Evolutionary conservation across 1,139 yeast genomes (phyloP), one percentile per base, ranked within the genome.

Genomic region (Ogataea hybrid): DNA sequence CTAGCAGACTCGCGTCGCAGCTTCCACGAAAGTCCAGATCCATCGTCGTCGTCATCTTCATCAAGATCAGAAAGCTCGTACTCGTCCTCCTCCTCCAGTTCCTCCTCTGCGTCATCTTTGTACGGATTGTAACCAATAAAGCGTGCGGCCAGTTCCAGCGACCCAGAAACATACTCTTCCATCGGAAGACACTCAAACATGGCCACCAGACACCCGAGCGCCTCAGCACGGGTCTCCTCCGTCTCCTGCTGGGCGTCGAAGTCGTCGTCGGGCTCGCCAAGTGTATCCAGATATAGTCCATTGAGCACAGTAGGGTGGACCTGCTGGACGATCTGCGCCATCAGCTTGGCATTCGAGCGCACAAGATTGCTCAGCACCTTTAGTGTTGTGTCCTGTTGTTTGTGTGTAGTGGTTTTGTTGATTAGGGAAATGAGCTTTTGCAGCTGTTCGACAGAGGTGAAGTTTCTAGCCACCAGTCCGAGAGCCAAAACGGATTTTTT

Each of bases 61-160:
- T 61, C 65, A 37, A 61, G 50, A 39, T 73, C 78, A 9, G 67
- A 59, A 33, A 70, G 71, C 34, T 70, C 78, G 32, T 69, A 75
- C 16, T 65, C 67, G n/a, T 70, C 78, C 11, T 65, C 70, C 20
- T 67, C 73, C 27, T 64, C 67, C 11, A 69, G 78, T 12, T 65
- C 70, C 16, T 67, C 77, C 28, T 59, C 68, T 1, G 56, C 62
- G 11, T 54, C 58, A 16, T 63, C 67, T 25, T 57, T 59, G 50
- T 80, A 76, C 0, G 94, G 92, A 50, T 83, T 79, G 56, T 80
- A 84, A 5, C 57, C 55, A 28, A 81, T 56, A 48, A 79, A 80
- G 12, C 51, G 55, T 11, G 61, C 52, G n/a, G 73, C 57, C 3
- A 71, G 59, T 0, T 53, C 53, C 14, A 78, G 48, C 2, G 71